These are phyloP conservation scores for Cytospora mali DNA, from an alignment of 2,329 filamentous ascomycete species.

Conservation along the genomic window DNA sequence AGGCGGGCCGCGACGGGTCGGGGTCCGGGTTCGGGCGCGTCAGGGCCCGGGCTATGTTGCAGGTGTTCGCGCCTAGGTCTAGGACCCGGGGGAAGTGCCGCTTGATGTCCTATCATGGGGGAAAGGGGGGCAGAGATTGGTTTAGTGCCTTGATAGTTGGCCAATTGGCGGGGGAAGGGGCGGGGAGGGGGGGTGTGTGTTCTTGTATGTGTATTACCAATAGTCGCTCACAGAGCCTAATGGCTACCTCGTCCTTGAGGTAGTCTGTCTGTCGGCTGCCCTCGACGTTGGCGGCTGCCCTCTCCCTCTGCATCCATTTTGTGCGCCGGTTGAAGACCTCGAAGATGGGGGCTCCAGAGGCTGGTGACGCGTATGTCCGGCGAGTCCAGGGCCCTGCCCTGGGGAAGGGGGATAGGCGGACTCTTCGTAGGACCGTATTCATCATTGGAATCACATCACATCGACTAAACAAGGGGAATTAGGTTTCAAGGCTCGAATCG, in stretches of 20 bases:
- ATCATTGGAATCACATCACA: conserved; percentile 24
- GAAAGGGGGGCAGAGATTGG: not conserved
- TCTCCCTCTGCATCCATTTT: conserved; percentile 91
- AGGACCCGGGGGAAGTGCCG: conserved; percentile 81
- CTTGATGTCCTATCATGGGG: conserved; percentile 75
- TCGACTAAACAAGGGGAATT: not conserved
- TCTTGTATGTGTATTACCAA: conserved; percentile 55
- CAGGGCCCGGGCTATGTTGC: conserved; percentile 86
- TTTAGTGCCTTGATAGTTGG: not conserved
- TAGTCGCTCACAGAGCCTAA: conserved; percentile 80
- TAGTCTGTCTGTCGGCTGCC: conserved; percentile 84
- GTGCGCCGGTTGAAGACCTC: conserved; percentile 88
- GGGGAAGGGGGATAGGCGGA: conserved; percentile 9
- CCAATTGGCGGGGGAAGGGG: not conserved
- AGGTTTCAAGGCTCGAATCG: not conserved
- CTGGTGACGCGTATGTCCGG: conserved; percentile 75
- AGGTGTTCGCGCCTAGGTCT: conserved; percentile 93
- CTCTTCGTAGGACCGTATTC: conserved; percentile 25
- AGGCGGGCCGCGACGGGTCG: conserved; percentile 55
- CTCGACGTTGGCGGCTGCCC: conserved; percentile 71
- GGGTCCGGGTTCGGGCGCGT: conserved; percentile 69
- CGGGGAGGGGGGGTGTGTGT: not conserved
- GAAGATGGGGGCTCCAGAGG: conserved; percentile 74
- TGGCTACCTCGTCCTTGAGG: conserved; percentile 88
- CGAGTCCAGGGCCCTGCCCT: conserved; percentile 32